These are phyloP conservation scores for Suillus tomentosus DNA, from an alignment of 768 basidiomycete species.

Conservation along the genomic window DNA sequence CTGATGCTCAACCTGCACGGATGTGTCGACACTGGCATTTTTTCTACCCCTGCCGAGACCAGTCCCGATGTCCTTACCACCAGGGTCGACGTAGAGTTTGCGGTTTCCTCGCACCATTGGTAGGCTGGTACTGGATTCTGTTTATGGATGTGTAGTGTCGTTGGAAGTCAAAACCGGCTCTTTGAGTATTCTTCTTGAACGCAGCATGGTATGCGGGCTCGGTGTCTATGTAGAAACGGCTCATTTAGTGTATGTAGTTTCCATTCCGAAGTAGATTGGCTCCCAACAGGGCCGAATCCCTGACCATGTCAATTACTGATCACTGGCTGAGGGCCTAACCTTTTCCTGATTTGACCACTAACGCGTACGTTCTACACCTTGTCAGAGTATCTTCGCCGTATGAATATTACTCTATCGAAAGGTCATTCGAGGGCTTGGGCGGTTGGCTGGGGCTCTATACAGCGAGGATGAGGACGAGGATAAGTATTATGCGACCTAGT, in stretches of 20 bases:
- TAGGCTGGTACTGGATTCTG: background rate
- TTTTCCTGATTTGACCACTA: background rate
- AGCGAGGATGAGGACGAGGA: too few relatives aligned
- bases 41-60: background rate
- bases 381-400: background rate
- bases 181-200: background rate
- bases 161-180: background rate
- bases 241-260: too few relatives aligned
- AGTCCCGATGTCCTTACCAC: background rate
- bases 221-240: too few relatives aligned
- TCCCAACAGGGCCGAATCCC: too few relatives aligned
- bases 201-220: background rate
- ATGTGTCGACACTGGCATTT: slow-evolving; percentile 28
- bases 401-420: background rate
- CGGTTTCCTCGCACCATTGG: background rate
- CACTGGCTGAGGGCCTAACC: too few relatives aligned
- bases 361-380: background rate
- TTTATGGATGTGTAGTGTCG: background rate
- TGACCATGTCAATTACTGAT: too few relatives aligned
- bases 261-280: too few relatives aligned
- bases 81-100: background rate
- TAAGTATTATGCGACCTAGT: too few relatives aligned
- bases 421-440: too few relatives aligned
- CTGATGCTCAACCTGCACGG: slow-evolving; percentile 58
- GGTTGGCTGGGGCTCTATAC: too few relatives aligned